Evolutionary conservation across 2,329 filamentous ascomycete genomes (phyloP), one percentile per base, ranked within the genome.

Genomic region (Rutstroemia sp.): DNA sequence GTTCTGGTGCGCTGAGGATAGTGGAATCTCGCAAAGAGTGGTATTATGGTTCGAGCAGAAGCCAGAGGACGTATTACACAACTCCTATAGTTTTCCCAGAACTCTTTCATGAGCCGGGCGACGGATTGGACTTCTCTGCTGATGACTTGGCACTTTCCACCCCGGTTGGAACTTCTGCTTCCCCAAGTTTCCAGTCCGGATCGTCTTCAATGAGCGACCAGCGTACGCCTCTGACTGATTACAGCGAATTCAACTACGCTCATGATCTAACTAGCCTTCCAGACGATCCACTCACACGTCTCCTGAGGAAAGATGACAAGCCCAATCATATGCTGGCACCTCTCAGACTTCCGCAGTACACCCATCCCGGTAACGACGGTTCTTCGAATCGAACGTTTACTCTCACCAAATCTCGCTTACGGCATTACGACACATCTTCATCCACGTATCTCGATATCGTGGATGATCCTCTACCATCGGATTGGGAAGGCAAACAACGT

Each of bases 1-100:
- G 64, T 10, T 83, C 78, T 0, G 81, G 82, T 1, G 69, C 75
- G 14, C 70, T 87, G 1, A 74, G 79, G 51, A 83, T 89, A 17
- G 70, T 88, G 0, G 88, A 92, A 68, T 80, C 79, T 30, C 77
- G 88, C 14, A 83, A 82, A 27, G 88, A 91, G 68, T 90, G 84
- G 82, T 74, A 71, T 9, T 66, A 75, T 48, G 77, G 77, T 30
- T 73, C 75, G 21, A 84, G 82, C 56, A 78, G 77, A 23, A 82
- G 82, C 57, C 75, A 78, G 42, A 78, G 87, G 25, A 87, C 80
- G 0, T 88, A 84, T 64, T 91, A 91, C 68, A 81, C 74, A 10
- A 80, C 76, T 12, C 69, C 75, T 16, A 71, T 85, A n/a, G 57
- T 64, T 2, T 82, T 81, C 60, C 66, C 67, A 2, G 52, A 60